These are phyloP conservation scores for Tilletia caries DNA, from an alignment of 1,284 basidiomycete genomes.

Conservation along the genomic window DNA sequence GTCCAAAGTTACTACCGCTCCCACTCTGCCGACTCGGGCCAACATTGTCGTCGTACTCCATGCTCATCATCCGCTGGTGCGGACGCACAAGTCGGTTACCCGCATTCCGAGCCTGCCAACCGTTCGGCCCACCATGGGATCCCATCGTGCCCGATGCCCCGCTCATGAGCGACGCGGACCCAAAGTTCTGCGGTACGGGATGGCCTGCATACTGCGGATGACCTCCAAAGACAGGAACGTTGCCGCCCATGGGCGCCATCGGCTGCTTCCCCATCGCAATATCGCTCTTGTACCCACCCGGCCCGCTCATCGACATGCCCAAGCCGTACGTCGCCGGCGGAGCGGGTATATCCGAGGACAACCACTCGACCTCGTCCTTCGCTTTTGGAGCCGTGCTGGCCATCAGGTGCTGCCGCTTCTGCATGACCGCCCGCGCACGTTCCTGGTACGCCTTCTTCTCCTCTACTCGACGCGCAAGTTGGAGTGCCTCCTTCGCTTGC, in stretches of 20 bases:
- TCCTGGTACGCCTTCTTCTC: constrained; percentile 69
- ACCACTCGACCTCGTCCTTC: constrained; percentile 48
- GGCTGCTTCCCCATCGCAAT: constrained; percentile 45
- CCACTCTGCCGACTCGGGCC: constrained; percentile 2
- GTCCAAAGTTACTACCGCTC: neutral
- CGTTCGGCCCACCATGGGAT: constrained; percentile 7
- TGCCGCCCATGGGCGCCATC: constrained; percentile 13
- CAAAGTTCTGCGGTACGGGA: constrained; percentile 5
- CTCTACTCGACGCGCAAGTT: constrained; percentile 74
- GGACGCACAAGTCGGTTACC: constrained; percentile 6
- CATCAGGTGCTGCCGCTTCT: constrained; percentile 65
- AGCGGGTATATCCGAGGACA: constrained; percentile 14
- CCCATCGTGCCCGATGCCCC: neutral
- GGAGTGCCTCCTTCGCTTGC: constrained; percentile 75
- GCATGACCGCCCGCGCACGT: constrained; percentile 89
- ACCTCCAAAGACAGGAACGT: constrained; percentile 1
- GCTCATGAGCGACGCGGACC: constrained; percentile 1
- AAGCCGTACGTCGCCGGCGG: neutral
- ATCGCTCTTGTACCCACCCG: constrained; percentile 25
- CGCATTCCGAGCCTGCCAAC: constrained; percentile 9
- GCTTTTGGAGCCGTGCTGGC: constrained; percentile 27
- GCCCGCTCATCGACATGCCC: constrained; percentile 11
- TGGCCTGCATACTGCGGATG: constrained; percentile 8
- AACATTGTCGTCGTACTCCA: constrained; percentile 5
- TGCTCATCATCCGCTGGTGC: constrained; percentile 13